Conservation (phyloP, 2,329 filamentous ascomycete genomes). For the Apiospora koreana region DNA sequence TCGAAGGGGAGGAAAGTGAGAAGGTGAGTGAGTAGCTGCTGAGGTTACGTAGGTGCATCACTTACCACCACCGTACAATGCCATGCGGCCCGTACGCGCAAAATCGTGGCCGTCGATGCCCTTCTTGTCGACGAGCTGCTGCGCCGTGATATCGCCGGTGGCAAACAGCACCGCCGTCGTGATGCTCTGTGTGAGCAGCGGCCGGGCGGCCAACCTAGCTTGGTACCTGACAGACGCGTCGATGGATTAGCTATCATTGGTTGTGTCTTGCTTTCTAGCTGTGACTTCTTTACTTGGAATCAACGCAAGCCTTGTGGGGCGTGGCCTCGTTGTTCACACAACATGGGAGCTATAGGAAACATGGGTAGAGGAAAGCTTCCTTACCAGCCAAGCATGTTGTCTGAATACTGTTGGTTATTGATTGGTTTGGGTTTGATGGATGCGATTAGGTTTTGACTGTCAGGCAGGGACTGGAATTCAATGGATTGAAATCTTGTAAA, state of each 20-base stretch:
- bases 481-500: background rate
- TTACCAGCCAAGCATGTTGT: conserved; percentile 1
- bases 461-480: background rate
- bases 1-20: too few relatives aligned
- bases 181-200: conserved; percentile 85
- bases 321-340: background rate
- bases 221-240: conserved; percentile 70
- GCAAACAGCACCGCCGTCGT: conserved; percentile 92
- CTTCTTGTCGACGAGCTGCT: conserved; percentile 84
- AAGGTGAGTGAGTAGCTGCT: background rate
- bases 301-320: background rate
- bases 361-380: background rate
- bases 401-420: background rate
- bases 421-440: background rate
- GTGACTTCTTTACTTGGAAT: background rate
- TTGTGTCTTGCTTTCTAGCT: background rate
- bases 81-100: conserved; percentile 75
- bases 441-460: background rate
- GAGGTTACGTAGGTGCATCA: conserved; percentile 21
- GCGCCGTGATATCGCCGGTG: conserved; percentile 86
- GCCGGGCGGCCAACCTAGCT: conserved; percentile 74
- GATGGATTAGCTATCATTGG: background rate
- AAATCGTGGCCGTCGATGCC: conserved; percentile 76
- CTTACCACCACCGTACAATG: conserved; percentile 74
- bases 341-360: background rate